Evolutionary conservation across 805 yeast species (phyloP).

Genomic region (Metschnikowia sp.): DNA sequence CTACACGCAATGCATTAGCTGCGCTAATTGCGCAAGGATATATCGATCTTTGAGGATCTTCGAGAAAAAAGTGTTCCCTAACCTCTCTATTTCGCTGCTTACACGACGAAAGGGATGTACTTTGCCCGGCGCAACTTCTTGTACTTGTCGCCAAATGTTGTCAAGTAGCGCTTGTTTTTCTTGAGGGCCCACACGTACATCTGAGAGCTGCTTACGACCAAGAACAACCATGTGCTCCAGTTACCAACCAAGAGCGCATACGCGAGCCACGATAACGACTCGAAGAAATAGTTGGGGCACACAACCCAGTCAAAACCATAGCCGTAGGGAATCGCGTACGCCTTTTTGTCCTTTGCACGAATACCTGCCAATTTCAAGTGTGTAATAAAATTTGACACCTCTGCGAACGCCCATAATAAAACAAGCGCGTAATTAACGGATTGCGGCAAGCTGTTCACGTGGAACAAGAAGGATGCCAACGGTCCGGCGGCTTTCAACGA

Average conservation of each 20-base stretch:
- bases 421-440: constrained; percentile 30
- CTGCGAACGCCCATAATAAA: constrained; percentile 54
- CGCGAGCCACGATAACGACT: constrained; percentile 69
- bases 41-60: no score
- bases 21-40: no score
- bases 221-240: constrained; percentile 71
- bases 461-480: constrained; percentile 35
- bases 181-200: constrained; percentile 92
- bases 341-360: constrained; percentile 50
- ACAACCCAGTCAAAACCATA: constrained; percentile 78
- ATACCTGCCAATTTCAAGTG: constrained; percentile 65
- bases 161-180: constrained; percentile 66
- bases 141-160: constrained; percentile 73
- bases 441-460: constrained; percentile 41
- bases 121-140: constrained; percentile 72
- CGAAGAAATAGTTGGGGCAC: constrained; percentile 95
- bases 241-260: constrained; percentile 73
- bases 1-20: no score
- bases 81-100: background rate
- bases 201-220: constrained; percentile 67
- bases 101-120: constrained; percentile 57
- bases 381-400: constrained; percentile 66
- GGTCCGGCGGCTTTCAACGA: constrained; percentile 15
- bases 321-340: constrained; percentile 73
- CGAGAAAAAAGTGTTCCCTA: background rate